phyloP scores from a whole-genome alignment of 2,329 filamentous ascomycete species.

The Penicillium sp. region DNA sequence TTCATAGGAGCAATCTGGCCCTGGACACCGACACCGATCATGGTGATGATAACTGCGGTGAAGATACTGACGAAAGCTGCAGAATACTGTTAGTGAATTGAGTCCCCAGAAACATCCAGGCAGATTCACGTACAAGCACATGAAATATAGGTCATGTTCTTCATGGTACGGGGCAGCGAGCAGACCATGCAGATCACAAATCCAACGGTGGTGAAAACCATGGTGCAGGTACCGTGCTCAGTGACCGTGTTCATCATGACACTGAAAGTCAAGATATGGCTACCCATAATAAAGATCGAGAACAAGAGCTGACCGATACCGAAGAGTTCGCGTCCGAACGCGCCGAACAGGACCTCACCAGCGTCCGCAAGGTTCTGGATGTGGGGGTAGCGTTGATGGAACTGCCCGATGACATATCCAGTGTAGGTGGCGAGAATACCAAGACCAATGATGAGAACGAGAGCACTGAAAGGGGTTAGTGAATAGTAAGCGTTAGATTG shows the following conservation, averaged over 20 bases:
- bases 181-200: slow-evolving; percentile 62
- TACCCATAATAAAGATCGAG: slow-evolving; percentile 70
- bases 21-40: slow-evolving; percentile 65
- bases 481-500: too few relatives aligned
- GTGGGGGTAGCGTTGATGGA: slow-evolving; percentile 61
- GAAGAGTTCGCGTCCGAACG: slow-evolving; percentile 64
- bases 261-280: slow-evolving; percentile 71
- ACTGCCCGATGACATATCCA: slow-evolving; percentile 62
- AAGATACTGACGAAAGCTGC: slow-evolving; percentile 66
- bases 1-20: slow-evolving; percentile 45
- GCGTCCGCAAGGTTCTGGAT: slow-evolving; percentile 71
- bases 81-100: too few relatives aligned
- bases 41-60: slow-evolving; percentile 67
- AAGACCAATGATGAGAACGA: slow-evolving; percentile 59
- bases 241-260: slow-evolving; percentile 71
- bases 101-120: neutral
- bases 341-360: slow-evolving; percentile 64
- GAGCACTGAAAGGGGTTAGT: slow-evolving; percentile 39
- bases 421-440: slow-evolving; percentile 63
- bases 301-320: slow-evolving; percentile 66
- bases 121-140: slow-evolving; percentile 52
- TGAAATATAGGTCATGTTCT: slow-evolving; percentile 65
- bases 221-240: slow-evolving; percentile 64
- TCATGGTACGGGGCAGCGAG: slow-evolving; percentile 65
- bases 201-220: slow-evolving; percentile 65